phyloP scores from a whole-genome alignment of 1,284 basidiomycete genomes.

The Stygiomarasmius scandens region DNA sequence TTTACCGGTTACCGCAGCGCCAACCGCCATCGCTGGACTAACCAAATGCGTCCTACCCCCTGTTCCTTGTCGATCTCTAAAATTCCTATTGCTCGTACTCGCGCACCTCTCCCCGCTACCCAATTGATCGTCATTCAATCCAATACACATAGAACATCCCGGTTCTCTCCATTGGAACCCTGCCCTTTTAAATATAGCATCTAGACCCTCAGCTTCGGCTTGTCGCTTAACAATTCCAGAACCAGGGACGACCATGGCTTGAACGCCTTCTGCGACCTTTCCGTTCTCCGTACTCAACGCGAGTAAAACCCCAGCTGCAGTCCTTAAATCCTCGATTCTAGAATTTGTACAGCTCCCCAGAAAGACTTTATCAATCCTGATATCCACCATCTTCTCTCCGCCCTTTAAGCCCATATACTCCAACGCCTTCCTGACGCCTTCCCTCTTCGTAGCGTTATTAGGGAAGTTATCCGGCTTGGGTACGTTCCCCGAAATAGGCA shows the following conservation, averaged over 20 bases:
- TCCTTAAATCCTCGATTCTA: slow-evolving; percentile 92
- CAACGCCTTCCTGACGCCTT: slow-evolving; percentile 79
- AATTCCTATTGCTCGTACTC: slow-evolving; percentile 95
- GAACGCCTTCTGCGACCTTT: slow-evolving; percentile 78
- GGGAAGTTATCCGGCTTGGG: slow-evolving; percentile 77
- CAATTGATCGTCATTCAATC: slow-evolving; percentile 96
- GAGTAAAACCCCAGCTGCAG: slow-evolving; percentile 82
- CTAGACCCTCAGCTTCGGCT: slow-evolving; percentile 91
- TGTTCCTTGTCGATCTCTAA: slow-evolving; percentile 90
- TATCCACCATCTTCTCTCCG: slow-evolving; percentile 82
- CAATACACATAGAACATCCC: slow-evolving; percentile 96
- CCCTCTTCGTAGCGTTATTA: slow-evolving; percentile 61
- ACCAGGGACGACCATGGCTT: slow-evolving; percentile 94
- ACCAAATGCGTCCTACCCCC: slow-evolving; percentile 92
- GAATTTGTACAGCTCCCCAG: slow-evolving; percentile 97
- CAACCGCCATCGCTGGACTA: slow-evolving; percentile 94
- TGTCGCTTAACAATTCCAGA: slow-evolving; percentile 94
- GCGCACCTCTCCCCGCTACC: slow-evolving; percentile 90
- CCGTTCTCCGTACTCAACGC: slow-evolving; percentile 68
- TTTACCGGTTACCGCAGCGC: slow-evolving; percentile 87
- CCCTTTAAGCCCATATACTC: slow-evolving; percentile 90
- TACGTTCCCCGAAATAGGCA: slow-evolving; percentile 83
- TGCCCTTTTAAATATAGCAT: slow-evolving; percentile 88
- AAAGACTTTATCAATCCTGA: slow-evolving; percentile 92
- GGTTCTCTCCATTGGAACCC: slow-evolving; percentile 98